phyloP scores from a whole-genome alignment of 1,284 basidiomycete genomes.

The Sporisorium sorghi region DNA sequence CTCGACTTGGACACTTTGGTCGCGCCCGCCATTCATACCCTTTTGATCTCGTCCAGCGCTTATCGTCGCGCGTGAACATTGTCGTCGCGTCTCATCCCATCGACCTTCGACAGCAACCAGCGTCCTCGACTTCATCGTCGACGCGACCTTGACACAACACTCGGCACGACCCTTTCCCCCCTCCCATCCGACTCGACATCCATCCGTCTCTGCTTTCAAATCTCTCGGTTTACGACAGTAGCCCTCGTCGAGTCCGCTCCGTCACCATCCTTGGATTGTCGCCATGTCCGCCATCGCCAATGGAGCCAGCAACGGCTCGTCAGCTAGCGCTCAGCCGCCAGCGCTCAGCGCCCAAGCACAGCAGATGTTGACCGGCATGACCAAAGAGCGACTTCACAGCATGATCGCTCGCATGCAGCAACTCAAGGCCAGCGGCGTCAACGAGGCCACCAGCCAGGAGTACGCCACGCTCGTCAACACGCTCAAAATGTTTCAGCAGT shows the following conservation, averaged over 20 bases:
- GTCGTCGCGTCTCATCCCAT: slow-evolving; percentile 23
- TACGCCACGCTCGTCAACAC: slow-evolving; percentile 67
- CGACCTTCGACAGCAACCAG: background rate
- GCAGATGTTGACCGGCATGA: slow-evolving; percentile 65
- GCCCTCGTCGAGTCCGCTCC: background rate
- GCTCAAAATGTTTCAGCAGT: slow-evolving; percentile 66
- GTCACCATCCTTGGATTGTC: background rate
- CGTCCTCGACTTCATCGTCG: background rate
- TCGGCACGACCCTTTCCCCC: slow-evolving; percentile 6
- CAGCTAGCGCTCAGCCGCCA: slow-evolving; percentile 30
- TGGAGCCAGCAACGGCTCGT: slow-evolving; percentile 37
- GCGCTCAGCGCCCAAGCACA: slow-evolving; percentile 55
- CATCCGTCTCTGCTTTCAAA: background rate
- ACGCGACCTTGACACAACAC: slow-evolving; percentile 14
- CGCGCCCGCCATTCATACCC: slow-evolving; percentile 2
- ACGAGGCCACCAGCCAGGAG: slow-evolving; percentile 68
- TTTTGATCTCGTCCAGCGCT: slow-evolving; percentile 2
- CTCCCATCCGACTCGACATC: background rate
- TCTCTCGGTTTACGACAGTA: background rate
- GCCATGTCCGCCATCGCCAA: slow-evolving; percentile 53
- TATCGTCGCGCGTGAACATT: slow-evolving; percentile 25
- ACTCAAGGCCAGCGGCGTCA: slow-evolving; percentile 69
- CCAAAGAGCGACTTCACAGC: slow-evolving; percentile 62
- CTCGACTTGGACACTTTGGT: slow-evolving; percentile 6
- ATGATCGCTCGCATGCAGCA: slow-evolving; percentile 68